Conservation (phyloP, 306 rosid species). For the Lathyrus aphaca region DNA sequence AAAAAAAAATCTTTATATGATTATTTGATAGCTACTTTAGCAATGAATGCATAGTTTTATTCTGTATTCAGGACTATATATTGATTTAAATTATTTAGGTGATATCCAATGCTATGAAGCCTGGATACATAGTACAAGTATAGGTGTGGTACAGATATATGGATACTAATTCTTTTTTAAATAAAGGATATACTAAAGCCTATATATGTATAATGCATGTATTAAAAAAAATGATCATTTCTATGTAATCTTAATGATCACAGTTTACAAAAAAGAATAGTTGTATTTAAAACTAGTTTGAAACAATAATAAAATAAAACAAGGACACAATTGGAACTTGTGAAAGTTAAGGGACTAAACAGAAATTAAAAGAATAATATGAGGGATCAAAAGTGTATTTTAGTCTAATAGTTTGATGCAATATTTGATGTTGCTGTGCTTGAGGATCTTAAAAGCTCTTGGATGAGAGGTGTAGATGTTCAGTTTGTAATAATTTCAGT, state of each 20-base stretch:
- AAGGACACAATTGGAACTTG: not conserved
- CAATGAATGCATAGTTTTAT: not conserved
- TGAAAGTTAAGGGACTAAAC: not conserved
- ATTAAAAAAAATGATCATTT: too few species aligned
- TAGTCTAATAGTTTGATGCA: not conserved
- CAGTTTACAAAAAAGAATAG: too few species aligned
- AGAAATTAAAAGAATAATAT: not conserved
- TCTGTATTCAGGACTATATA: slow-evolving; percentile 9
- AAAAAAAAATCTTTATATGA: not conserved
- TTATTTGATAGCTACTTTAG: not conserved
- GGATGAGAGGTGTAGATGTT: not conserved
- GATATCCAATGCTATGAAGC: not conserved
- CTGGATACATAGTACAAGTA: too few species aligned
- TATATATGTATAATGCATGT: too few species aligned
- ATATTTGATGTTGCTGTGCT: not conserved
- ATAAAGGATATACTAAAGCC: too few species aligned
- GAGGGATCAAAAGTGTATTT: not conserved
- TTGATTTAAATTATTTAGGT: slow-evolving; percentile 1
- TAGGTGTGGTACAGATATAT: too few species aligned
- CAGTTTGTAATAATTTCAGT: not conserved
- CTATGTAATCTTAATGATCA: too few species aligned
- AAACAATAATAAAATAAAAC: too few species aligned
- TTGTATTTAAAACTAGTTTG: too few species aligned
- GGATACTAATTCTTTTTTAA: too few species aligned
- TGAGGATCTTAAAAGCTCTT: slow-evolving; percentile 9